These are phyloP conservation scores for Tetrapisispora taiwanensis DNA, from an alignment of 805 yeast species.

Conservation along the genomic window DNA sequence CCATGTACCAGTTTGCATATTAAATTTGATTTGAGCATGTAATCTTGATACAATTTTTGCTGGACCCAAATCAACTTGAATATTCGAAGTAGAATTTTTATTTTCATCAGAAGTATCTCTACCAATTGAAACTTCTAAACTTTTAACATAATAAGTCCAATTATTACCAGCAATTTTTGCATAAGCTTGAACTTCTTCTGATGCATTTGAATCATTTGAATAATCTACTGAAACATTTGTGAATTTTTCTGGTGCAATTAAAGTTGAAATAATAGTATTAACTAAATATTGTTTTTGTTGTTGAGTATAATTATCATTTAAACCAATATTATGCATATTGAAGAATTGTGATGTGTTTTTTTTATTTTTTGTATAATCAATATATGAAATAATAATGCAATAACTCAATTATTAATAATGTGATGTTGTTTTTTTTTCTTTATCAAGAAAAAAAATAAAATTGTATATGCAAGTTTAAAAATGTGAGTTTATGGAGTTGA, in stretches of 20 bases:
- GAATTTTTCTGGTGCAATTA: conserved; percentile 60
- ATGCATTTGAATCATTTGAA: conserved; percentile 59
- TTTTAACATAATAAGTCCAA: conserved; percentile 92
- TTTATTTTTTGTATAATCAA: too few species aligned
- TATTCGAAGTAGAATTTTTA: conserved; percentile 3
- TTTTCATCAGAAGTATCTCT: conserved; percentile 47
- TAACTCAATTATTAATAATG: too few species aligned
- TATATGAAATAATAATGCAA: too few species aligned
- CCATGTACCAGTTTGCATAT: conserved; percentile 71
- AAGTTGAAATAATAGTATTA: conserved; percentile 61
- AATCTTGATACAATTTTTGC: conserved; percentile 91
- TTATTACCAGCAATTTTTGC: conserved; percentile 88
- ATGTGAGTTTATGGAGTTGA: too few species aligned
- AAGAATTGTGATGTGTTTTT: too few species aligned
- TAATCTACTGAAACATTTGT: conserved; percentile 66
- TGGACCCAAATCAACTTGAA: conserved; percentile 83
- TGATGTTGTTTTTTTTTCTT: neutral
- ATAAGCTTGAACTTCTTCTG: conserved; percentile 86
- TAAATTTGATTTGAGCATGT: conserved; percentile 79
- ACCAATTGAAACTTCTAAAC: conserved; percentile 70
- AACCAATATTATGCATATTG: neutral
- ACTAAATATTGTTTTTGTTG: conserved; percentile 43
- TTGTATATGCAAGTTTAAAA: too few species aligned
- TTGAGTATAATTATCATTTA: conserved; percentile 6
- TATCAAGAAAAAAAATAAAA: neutral